Conservation (phyloP, 805 yeast species). For the Kregervanrija delftensis region DNA sequence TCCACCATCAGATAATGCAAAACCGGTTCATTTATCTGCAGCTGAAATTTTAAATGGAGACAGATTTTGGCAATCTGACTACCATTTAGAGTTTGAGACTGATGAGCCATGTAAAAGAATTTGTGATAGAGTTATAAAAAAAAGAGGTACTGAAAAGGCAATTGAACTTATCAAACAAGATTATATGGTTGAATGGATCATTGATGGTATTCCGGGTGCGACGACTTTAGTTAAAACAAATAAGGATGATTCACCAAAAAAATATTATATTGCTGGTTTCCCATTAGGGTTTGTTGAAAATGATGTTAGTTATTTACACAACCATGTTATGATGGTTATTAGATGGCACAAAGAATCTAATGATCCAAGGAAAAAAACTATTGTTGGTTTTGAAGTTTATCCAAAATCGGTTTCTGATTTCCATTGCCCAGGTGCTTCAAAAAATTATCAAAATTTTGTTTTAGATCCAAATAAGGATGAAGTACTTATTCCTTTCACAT, state of each 20-base stretch:
- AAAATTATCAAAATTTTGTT: conserved; percentile 50
- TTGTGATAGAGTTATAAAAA: conserved; percentile 60
- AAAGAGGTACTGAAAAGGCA: conserved; percentile 47
- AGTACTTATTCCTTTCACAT: conserved; percentile 65
- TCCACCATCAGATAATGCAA: conserved; percentile 49
- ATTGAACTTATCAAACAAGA: conserved; percentile 56
- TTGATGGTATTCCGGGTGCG: conserved; percentile 84
- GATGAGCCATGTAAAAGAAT: conserved; percentile 60
- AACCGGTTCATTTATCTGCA: conserved; percentile 59
- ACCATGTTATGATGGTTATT: conserved; percentile 76
- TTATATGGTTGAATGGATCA: conserved; percentile 75
- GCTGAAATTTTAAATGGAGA: conserved; percentile 81
- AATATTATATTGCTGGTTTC: conserved; percentile 78
- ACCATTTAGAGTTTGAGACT: conserved; percentile 53
- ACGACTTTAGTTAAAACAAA: conserved; percentile 65
- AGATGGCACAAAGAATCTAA: conserved; percentile 54
- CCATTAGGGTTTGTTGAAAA: conserved; percentile 67
- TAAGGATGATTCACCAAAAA: conserved; percentile 41
- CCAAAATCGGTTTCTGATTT: conserved; percentile 68
- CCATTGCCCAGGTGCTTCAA: conserved; percentile 71
- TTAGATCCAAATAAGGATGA: conserved; percentile 36
- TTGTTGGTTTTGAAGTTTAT: conserved; percentile 87
- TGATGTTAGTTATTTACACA: conserved; percentile 59
- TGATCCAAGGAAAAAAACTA: conserved; percentile 36
- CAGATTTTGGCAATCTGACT: conserved; percentile 69